Evolutionary conservation across 208 protist genomes (phyloP).

Genomic region (Leishmania arabica): DNA sequence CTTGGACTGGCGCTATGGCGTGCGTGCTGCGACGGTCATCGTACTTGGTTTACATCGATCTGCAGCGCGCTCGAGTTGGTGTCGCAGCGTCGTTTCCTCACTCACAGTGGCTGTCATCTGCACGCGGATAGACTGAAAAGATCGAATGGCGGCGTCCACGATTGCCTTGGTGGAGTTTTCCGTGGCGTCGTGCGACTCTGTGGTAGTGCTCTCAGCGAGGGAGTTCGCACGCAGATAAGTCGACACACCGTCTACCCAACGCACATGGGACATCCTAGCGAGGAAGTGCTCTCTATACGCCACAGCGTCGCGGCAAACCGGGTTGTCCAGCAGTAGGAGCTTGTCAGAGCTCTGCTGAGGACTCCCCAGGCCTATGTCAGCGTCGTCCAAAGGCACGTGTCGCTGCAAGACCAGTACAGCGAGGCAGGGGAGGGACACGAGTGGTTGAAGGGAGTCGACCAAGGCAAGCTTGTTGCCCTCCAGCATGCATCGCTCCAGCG

Average conservation of each 20-base stretch:
- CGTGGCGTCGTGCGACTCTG: not conserved
- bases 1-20: not conserved
- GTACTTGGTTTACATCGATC: constrained; percentile 9
- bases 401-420: constrained; percentile 48
- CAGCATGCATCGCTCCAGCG: constrained; percentile 45
- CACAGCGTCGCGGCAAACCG: constrained; percentile 52
- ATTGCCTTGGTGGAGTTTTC: not conserved
- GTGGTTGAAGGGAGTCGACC: constrained; percentile 30
- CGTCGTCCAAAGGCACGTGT: constrained; percentile 36
- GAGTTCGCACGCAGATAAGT: constrained; percentile 2
- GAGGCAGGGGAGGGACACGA: constrained; percentile 49
- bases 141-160: not conserved
- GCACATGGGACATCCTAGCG: constrained; percentile 36
- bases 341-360: not conserved
- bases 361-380: not conserved
- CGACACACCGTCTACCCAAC: constrained; percentile 61
- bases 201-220: not conserved
- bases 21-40: not conserved
- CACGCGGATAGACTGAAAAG: not conserved
- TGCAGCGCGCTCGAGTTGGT: constrained; percentile 4
- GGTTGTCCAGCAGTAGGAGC: constrained; percentile 73
- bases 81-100: not conserved
- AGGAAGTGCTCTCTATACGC: constrained; percentile 33
- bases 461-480: constrained; percentile 71
- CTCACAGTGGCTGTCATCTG: not conserved